Evolutionary conservation across 2,329 filamentous ascomycete genomes (phyloP), one percentile per base, ranked within the genome.

Genomic region (Colletotrichum plurivorum): DNA sequence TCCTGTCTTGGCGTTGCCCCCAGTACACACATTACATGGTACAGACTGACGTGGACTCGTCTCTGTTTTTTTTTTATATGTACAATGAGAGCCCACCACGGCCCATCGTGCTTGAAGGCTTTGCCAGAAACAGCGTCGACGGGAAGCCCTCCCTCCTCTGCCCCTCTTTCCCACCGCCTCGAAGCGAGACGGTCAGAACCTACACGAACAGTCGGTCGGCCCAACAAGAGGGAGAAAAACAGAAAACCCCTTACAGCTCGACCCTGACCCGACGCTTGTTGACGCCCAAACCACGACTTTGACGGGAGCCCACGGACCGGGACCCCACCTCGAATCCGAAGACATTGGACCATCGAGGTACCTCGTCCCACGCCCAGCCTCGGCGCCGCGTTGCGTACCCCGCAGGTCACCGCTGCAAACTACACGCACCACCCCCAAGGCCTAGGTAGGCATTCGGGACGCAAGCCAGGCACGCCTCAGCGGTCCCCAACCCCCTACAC

Each of bases 1-100:
- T 61, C 55, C 62, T 61, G 62, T 54, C 67, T 69, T 67, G 67
- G 62, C 62, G 51, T 48, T 51, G 51, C 49, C 55, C 59, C 49
- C 27, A 10, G 31, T 36, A 36, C 31, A 36, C 59, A 43, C 27
- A 10, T 8, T 36, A 36, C 31, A 36, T 36, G 8, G 10, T 36
- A 36, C 31, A 36, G 31, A 36, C 27, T 22, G 25, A 25, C 53
- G 52, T 36, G 52, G 41, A 57, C 7, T 48, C 36, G 61, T 46
- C 15, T n/a, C n/a, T 49, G 3, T 49, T 18, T 49, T 12, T 22
- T 18, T 49, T n/a, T 49, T 49, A 12, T 31, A 46, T 56, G 27
- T 48, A 25, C 52, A 27, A 49, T 43, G 43, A 56, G 52, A 56
- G 51, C 49, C 52, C 43, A 56, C 52, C 15, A 18, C 20, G 27